These are phyloP conservation scores for Talaromyces sp. DNA, from an alignment of 2,329 filamentous ascomycete genomes.

Conservation along the genomic window DNA sequence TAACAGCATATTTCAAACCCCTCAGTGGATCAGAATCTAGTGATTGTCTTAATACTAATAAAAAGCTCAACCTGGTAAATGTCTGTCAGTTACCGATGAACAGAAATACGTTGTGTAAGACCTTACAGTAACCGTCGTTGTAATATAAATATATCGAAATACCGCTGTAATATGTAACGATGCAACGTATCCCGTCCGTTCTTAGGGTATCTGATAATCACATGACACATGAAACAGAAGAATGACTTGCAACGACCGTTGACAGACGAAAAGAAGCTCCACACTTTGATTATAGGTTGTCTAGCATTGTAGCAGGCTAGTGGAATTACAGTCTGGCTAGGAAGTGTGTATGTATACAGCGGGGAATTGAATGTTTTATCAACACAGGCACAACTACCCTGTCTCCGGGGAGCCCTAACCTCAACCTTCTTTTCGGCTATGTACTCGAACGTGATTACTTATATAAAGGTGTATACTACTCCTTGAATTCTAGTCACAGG, in stretches of 20 bases:
- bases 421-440: conserved; percentile 42
- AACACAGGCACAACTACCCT: conserved; percentile 23
- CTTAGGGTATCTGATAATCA: conserved; percentile 10
- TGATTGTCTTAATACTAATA: background rate
- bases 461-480: conserved; percentile 7
- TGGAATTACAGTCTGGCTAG: conserved; percentile 39
- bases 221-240: background rate
- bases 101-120: background rate
- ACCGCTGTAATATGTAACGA: background rate
- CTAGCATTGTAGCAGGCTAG: conserved; percentile 8
- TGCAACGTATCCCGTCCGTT: background rate
- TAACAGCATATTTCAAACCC: background rate
- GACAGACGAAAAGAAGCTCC: background rate
- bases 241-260: background rate
- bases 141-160: background rate
- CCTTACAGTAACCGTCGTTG: background rate
- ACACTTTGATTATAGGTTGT: background rate
- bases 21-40: conserved; percentile 12
- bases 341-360: conserved; percentile 29
- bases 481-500: background rate
- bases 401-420: conserved; percentile 22
- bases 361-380: conserved; percentile 35
- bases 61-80: background rate
- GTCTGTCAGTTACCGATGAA: background rate
- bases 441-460: conserved; percentile 38